These are phyloP conservation scores for Rachicladosporium sp. DNA, from an alignment of 2,329 filamentous ascomycete genomes.

Conservation along the genomic window DNA sequence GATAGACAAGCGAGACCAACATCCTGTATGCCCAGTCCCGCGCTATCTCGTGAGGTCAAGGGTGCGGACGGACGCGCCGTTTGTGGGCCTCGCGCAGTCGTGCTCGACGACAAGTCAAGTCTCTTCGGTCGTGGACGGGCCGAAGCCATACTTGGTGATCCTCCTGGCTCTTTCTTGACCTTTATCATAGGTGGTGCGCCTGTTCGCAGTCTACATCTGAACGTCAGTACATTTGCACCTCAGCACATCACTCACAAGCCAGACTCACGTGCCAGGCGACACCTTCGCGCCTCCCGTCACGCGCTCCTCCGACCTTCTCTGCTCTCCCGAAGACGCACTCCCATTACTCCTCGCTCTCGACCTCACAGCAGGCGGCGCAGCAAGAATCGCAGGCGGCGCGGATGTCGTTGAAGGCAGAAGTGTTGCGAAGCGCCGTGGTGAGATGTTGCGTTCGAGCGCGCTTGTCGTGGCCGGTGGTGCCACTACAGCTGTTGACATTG, in stretches of 20 bases:
- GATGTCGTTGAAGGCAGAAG: conserved; percentile 27
- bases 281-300: conserved; percentile 38
- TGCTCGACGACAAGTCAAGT: conserved; percentile 56
- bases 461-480: conserved; percentile 19
- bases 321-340: conserved; percentile 14
- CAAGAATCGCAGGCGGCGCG: conserved; percentile 13
- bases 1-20: conserved; percentile 90
- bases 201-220: conserved; percentile 37
- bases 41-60: conserved; percentile 62
- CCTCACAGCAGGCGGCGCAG: conserved; percentile 18
- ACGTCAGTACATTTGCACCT: neutral
- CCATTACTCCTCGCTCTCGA: conserved; percentile 22
- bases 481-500: conserved; percentile 37
- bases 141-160: conserved; percentile 66
- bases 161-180: conserved; percentile 81
- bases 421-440: conserved; percentile 31
- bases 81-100: conserved; percentile 28
- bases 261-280: conserved; percentile 40
- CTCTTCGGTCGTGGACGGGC: conserved; percentile 64
- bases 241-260: neutral
- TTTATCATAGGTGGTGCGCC: conserved; percentile 61
- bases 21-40: conserved; percentile 70
- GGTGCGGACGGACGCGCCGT: conserved; percentile 50
- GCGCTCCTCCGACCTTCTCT: conserved; percentile 14
- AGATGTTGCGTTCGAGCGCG: conserved; percentile 23